These are phyloP conservation scores for Polysphondylium violaceum DNA, from an alignment of 78 protist genomes.

Conservation along the genomic window DNA sequence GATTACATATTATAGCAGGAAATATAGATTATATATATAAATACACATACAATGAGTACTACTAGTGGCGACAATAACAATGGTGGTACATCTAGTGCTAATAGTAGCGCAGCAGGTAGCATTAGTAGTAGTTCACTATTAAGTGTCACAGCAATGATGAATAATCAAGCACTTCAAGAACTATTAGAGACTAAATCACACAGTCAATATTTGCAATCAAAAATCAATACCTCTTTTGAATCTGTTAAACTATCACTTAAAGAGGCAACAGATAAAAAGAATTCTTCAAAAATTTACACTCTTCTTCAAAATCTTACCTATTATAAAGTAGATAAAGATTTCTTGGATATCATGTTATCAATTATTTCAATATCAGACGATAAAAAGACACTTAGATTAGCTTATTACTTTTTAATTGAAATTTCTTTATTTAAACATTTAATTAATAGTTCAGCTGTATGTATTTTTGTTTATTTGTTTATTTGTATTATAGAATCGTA, in stretches of 20 bases:
- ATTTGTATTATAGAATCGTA: background rate
- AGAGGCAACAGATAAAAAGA: constrained; percentile 68
- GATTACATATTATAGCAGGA: too few relatives aligned
- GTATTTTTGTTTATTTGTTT: background rate
- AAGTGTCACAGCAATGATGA: too few relatives aligned
- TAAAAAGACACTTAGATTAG: constrained; percentile 55
- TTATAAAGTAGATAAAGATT: constrained; percentile 64
- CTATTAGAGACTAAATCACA: constrained; percentile 31
- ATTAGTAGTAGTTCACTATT: too few relatives aligned
- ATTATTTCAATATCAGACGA: constrained; percentile 53
- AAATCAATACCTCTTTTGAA: constrained; percentile 47
- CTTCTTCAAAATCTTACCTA: constrained; percentile 59
- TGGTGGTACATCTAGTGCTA: too few relatives aligned
- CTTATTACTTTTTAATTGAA: constrained; percentile 64
- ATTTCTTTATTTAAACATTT: constrained; percentile 49
- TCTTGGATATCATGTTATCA: constrained; percentile 33
- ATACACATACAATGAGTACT: too few relatives aligned
- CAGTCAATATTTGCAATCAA: constrained; percentile 58
- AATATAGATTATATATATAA: too few relatives aligned
- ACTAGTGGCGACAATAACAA: too few relatives aligned
- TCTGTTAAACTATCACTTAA: constrained; percentile 29
- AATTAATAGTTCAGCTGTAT: constrained; percentile 67
- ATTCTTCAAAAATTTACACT: constrained; percentile 50
- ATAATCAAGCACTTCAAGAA: too few relatives aligned
- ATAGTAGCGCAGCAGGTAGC: too few relatives aligned